These are phyloP conservation scores for Crithidia expoeki DNA, from an alignment of 208 protist genomes.

Conservation along the genomic window DNA sequence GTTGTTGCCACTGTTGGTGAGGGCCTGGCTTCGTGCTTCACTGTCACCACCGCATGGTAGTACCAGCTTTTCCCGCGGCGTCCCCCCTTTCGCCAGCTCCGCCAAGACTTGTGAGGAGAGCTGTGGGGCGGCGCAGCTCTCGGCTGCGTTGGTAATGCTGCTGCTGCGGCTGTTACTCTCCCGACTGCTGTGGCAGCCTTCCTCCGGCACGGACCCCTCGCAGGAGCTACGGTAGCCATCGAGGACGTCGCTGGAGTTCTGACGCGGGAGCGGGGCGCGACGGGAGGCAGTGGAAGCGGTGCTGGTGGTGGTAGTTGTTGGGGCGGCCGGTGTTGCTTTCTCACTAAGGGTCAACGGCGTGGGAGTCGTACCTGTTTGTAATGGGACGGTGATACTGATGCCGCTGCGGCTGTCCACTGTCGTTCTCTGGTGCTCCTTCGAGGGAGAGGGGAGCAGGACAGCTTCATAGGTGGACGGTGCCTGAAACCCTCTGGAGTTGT, in stretches of 20 bases:
- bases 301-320: not conserved
- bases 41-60: not conserved
- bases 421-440: not conserved
- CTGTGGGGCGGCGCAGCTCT: not conserved
- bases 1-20: not conserved
- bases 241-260: slow-evolving; percentile 27
- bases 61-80: not conserved
- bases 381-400: not conserved
- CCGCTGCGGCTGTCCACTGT: not conserved
- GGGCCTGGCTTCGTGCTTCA: not conserved
- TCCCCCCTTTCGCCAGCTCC: not conserved
- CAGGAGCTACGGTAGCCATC: slow-evolving; percentile 38
- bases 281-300: not conserved
- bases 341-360: not conserved
- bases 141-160: not conserved
- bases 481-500: not conserved
- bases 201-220: slow-evolving; percentile 22
- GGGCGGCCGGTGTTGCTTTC: not conserved
- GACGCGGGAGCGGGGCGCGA: not conserved
- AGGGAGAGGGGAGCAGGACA: not conserved
- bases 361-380: not conserved
- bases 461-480: not conserved
- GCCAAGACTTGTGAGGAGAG: slow-evolving; percentile 1
- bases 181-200: slow-evolving; percentile 12
- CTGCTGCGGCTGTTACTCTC: slow-evolving; percentile 16